Evolutionary conservation across 345 rosid genomes (phyloP), one percentile per base, ranked within the genome.

Genomic region (Lagerstroemia speciosa): DNA sequence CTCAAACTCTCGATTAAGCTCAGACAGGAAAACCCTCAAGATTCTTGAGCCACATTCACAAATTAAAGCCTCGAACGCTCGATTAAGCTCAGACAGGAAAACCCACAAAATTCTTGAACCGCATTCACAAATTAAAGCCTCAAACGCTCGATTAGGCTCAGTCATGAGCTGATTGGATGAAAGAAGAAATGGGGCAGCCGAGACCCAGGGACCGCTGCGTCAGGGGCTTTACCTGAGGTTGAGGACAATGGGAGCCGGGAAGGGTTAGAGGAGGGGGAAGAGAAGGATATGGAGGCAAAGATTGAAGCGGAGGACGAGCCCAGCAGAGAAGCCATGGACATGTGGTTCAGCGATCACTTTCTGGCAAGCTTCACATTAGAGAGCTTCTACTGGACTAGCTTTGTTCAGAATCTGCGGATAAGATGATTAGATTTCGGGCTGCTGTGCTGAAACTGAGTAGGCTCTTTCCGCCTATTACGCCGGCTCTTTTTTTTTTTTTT

Each of bases 291-390:
- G 38, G 90, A 74, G 41, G 85, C 80, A 69, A 87, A 83, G 74
- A 87, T 66, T 66, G 86, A 84, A 8, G 85, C 22, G 27, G 86
- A 79, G 70, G 82, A 77, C 72, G 89, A 67, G 75, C 97, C 97
- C 8, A 90, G 79, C n/a, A 81, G 73, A n/a, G 93, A 80, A 65
- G 93, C 96, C 98, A 91, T 84, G 73, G 66, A 1, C 36, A 3
- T 52, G 75, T 41, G 73, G 31, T 45, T 24, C 29, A 57, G 64
- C 14, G 33, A 11, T 53, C 62, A 41, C 69, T 62, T 64, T 20
- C 24, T 14, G 10, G 33, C 1, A 6, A 27, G 63, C 12, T 58
- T 58, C 55, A 48, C 55, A 48, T 48, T 48, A 48, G n/a, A 57
- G 69, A 24, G 26, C 72, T 36, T 50, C 34, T 33, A 70, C 61